phyloP scores from a whole-genome alignment of 139 green algal species.

The Micromonas pusilla region DNA sequence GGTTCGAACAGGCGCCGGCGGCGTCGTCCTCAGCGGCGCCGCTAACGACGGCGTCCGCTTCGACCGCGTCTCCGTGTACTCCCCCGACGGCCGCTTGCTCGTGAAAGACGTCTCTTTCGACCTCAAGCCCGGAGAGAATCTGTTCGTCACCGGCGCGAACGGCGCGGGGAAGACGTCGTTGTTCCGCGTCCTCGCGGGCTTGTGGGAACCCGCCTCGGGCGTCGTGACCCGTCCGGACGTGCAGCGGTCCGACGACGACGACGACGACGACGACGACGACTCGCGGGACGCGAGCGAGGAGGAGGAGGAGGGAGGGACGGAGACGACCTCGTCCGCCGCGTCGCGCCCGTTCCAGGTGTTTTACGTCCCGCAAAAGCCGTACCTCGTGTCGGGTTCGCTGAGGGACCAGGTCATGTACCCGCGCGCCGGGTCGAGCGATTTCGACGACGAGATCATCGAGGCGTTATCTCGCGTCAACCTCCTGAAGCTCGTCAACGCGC shows the following conservation, averaged over 20 bases:
- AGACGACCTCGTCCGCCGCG: too few relatives aligned
- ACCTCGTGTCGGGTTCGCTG: slow-evolving; percentile 33
- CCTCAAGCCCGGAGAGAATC: slow-evolving; percentile 7
- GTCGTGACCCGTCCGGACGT: not conserved
- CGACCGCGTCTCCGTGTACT: slow-evolving; percentile 66
- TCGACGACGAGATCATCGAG: slow-evolving; percentile 17
- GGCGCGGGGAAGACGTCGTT: slow-evolving; percentile 35
- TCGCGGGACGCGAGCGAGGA: too few relatives aligned
- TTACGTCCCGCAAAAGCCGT: slow-evolving; percentile 33
- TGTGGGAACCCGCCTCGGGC: slow-evolving; percentile 20
- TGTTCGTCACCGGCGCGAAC: slow-evolving; percentile 37
- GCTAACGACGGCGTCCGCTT: slow-evolving; percentile 47
- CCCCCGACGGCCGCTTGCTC: slow-evolving; percentile 73
- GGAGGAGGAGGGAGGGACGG: too few relatives aligned
- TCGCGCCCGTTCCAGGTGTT: slow-evolving; percentile 9
- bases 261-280: not conserved
- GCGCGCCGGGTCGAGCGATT: not conserved
- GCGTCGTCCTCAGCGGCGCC: slow-evolving; percentile 22
- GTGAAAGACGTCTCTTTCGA: slow-evolving; percentile 40
- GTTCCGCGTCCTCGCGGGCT: slow-evolving; percentile 29
- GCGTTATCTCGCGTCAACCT: not conserved
- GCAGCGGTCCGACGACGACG: not conserved
- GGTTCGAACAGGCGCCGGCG: too few relatives aligned
- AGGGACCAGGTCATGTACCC: slow-evolving; percentile 26
- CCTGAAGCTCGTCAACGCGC: slow-evolving; percentile 27